Base-by-base conservation (phyloP, 1,284 basidiomycete species). In the Cutaneotrichosporon arboriforme region DNA sequence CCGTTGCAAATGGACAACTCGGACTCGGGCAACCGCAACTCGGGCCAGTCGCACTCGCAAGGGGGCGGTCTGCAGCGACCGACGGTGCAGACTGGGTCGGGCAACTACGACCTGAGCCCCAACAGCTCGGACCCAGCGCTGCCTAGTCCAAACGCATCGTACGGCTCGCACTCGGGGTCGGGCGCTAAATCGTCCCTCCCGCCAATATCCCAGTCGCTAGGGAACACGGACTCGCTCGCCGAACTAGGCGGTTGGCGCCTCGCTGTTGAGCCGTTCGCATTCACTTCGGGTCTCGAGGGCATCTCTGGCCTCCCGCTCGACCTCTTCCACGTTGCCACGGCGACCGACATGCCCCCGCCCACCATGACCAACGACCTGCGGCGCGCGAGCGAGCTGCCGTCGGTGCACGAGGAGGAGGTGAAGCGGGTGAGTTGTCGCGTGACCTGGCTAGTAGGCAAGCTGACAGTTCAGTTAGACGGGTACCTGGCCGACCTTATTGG, bases 401-500 rank as follows among this genome's bases (percentile, higher is more conserved):
- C 33, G 8, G 23, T 21, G 46, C 41, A 46, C n/a, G 55, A 44
- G 15, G 23, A 49, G 4, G 46, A 52, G 42, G 35, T 52, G 8
- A 26, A 49, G 23, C 34, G 33, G 17, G 55, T 56, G 43, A 41
- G 55, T 45, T 22, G 15, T 10, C 4, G n/a, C n/a, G n/a, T n/a
- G n/a, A n/a, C n/a, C n/a, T n/a, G n/a, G 15, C 17, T 15, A 18
- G 4, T 22, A 22, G 18, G 2, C 23, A 33, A 7, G 38, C 51
- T 52, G 4, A 42, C 51, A 3, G 43, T 17, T 5, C 54, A 72
- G 69, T 57, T 72, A 4, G 49, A 63, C 13, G 48, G 39, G 18
- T 59, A 63, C 38, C 36, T 70, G 12, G 44, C 41, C 13, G 66
- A 72, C 22, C 47, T 72, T 4, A 58, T 68, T 14, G 23, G 36